Percentiles rank a stretch among this genome's conserved stretches.
phyloP scores from a whole-genome alignment of 306 rosid species.

The Vicia faba region DNA sequence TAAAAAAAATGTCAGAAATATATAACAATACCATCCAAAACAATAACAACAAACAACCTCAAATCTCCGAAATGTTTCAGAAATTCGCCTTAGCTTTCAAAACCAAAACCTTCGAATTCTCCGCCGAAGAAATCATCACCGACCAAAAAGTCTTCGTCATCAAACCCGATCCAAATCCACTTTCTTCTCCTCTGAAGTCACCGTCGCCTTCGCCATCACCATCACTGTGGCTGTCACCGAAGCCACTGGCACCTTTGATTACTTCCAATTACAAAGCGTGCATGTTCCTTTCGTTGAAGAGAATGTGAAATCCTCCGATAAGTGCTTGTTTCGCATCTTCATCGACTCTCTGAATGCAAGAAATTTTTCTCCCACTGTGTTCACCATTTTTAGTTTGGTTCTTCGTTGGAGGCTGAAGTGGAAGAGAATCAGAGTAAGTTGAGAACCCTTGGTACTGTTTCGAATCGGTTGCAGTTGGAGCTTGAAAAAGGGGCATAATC shows the following conservation, averaged over 20 bases:
- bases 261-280: conserved; percentile 81
- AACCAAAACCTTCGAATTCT: conserved; percentile 87
- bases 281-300: conserved; percentile 86
- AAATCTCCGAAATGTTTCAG: conserved; percentile 93
- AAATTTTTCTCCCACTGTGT: conserved; percentile 47
- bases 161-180: conserved; percentile 73
- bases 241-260: conserved; percentile 6
- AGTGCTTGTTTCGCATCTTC: conserved; percentile 81
- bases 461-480: too few relatives aligned
- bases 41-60: conserved; percentile 68
- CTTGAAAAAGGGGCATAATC: too few relatives aligned
- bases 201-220: not conserved
- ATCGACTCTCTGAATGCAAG: conserved; percentile 77
- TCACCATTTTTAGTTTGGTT: conserved; percentile 54
- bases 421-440: too few relatives aligned
- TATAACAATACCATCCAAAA: conserved; percentile 39
- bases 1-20: conserved; percentile 55
- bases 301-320: conserved; percentile 66
- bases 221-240: not conserved
- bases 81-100: conserved; percentile 95
- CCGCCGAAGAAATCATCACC: conserved; percentile 85
- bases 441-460: too few relatives aligned
- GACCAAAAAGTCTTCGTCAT: conserved; percentile 94
- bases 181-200: not conserved
- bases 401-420: too few relatives aligned